Evolutionary conservation across 768 basidiomycete genomes (phyloP), one percentile per base, ranked within the genome.

Genomic region (Leccinellum albellum): DNA sequence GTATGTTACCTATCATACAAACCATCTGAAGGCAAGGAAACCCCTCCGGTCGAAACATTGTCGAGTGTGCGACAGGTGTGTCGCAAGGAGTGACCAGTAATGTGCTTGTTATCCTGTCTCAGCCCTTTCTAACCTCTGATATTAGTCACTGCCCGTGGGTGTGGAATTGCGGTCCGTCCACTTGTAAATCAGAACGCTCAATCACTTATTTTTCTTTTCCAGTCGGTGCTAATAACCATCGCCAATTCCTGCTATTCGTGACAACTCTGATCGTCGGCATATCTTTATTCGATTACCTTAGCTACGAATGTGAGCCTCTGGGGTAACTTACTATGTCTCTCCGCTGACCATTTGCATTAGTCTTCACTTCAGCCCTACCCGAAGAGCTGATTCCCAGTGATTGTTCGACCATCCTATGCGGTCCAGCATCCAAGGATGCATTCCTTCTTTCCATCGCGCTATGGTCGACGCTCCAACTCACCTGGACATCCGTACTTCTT

Each of bases 131-230:
- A n/a, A 68, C 26, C 2, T 20, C 28, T 13, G 47, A 28, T 47
- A 44, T 28, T 48, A 96, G 94, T 65, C 95, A 99, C 65, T 98
- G 97, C 64, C 97, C 96, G 2, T 99, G 97, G 97, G 87, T 98
- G 15, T 99, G 95, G 95, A 98, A 98, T 73, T 98, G 96, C 70
- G 86, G 92, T 93, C 68, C 26, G 88, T 73, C 31, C 10, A 51
- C 40, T 56, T 32, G 33, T 59, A 8, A n/a, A 14, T n/a, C 24
- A 17, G n/a, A 45, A 37, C 20, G 31, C 32, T 14, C 46, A 10
- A 21, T 20, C 8, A 42, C 42, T 57, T 14, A 68, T 21, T 33
- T 23, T 55, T 67, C 53, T 50, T 9, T 31, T 15, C 24, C 56
- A 92, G 94, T 98, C 51, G 97, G 97, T 21, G 79, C 84, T 40